Percentiles rank a stretch among this genome's conserved stretches.
These are phyloP conservation scores for Russula vinacea DNA, from an alignment of 768 basidiomycete species.

Conservation along the genomic window DNA sequence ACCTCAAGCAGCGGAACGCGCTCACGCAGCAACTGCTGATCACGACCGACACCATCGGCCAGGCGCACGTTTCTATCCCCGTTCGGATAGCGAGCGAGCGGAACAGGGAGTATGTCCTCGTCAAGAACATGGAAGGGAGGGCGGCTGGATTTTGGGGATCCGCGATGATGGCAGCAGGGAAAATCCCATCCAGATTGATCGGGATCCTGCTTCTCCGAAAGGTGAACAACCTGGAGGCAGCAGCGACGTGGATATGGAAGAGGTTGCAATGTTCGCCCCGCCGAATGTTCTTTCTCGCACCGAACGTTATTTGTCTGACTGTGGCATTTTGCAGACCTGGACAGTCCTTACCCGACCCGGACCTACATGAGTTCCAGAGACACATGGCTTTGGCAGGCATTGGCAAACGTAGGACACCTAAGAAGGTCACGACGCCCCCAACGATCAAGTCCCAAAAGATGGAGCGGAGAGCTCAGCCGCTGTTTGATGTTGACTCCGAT, in stretches of 20 bases:
- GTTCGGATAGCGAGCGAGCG: slow-evolving; percentile 92
- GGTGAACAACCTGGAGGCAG: slow-evolving; percentile 36
- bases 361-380: slow-evolving; percentile 60
- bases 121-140: slow-evolving; percentile 86
- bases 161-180: slow-evolving; percentile 78
- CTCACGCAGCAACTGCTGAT: slow-evolving; percentile 90
- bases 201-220: slow-evolving; percentile 42
- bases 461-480: slow-evolving; percentile 41
- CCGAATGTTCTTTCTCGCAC: not conserved
- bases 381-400: slow-evolving; percentile 62
- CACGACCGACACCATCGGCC: slow-evolving; percentile 91
- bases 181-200: slow-evolving; percentile 85
- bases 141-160: slow-evolving; percentile 94
- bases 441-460: slow-evolving; percentile 38
- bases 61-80: slow-evolving; percentile 85
- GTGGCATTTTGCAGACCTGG: slow-evolving; percentile 27
- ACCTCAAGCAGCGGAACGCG: slow-evolving; percentile 81
- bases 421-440: slow-evolving; percentile 38
- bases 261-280: slow-evolving; percentile 63
- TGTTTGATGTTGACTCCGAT: slow-evolving; percentile 56
- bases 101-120: slow-evolving; percentile 90
- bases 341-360: slow-evolving; percentile 47
- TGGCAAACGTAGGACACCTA: slow-evolving; percentile 46
- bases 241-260: slow-evolving; percentile 70
- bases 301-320: slow-evolving; percentile 5